Conservation (phyloP, 345 rosid species). For the Rhizophora apiculata region DNA sequence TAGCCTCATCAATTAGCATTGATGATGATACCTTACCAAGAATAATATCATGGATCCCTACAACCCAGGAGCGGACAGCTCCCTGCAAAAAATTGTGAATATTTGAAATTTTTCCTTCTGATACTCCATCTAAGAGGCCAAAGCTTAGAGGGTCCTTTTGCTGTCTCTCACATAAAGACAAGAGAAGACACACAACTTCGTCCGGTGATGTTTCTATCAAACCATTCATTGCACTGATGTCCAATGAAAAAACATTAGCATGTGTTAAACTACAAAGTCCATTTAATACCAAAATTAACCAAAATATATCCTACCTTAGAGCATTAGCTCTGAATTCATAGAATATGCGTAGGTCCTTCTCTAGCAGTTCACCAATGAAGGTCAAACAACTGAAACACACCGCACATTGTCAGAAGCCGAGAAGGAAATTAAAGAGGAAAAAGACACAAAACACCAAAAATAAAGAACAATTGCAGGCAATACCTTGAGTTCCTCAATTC, state of each 20-base stretch:
- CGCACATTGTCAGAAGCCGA: conserved; percentile 14
- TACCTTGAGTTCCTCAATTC: conserved; percentile 59
- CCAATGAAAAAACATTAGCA: conserved; percentile 13
- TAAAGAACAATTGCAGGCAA: conserved; percentile 10
- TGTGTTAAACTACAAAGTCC: neutral
- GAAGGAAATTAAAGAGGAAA: conserved; percentile 7
- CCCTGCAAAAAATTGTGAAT: conserved; percentile 43
- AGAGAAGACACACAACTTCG: conserved; percentile 56
- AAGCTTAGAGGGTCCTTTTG: conserved; percentile 35
- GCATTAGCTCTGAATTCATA: conserved; percentile 47
- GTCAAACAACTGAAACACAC: conserved; percentile 56
- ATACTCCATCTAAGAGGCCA: conserved; percentile 33
- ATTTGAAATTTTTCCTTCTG: conserved; percentile 37
- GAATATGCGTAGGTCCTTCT: conserved; percentile 42
- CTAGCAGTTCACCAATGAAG: conserved; percentile 60
- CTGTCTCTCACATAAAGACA: conserved; percentile 54
- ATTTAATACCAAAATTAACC: neutral
- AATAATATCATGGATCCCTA: conserved; percentile 30
- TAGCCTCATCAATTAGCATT: conserved; percentile 27
- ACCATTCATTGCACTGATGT: conserved; percentile 64
- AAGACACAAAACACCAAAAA: neutral
- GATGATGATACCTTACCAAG: conserved; percentile 27
- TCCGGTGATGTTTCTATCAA: conserved; percentile 53
- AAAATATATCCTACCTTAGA: conserved; percentile 45
- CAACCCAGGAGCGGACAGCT: conserved; percentile 30